Base-by-base conservation (phyloP, 352 stramenopile genomes). In the Phytophthora nicotianae region DNA sequence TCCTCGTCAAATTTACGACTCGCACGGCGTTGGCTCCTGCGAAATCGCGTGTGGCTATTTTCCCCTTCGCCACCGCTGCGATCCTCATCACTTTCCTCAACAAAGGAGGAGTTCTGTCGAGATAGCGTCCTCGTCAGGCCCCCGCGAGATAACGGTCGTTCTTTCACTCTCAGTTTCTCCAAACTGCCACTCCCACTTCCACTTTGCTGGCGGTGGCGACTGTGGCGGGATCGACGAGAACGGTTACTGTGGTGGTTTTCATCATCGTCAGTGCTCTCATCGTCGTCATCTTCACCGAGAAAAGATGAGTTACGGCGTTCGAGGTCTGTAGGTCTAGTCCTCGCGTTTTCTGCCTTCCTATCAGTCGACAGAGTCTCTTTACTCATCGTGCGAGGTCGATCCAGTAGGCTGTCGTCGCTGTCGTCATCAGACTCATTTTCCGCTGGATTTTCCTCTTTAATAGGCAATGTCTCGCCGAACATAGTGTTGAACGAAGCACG, bases 381-480 rank as follows among this genome's bases (percentile, higher is more conserved):
- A 27, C 17, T 77, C 19, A 63, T 17, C 19, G 19, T 49, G 17
- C 48, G 53, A 37, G 55, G 48, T 41, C 19, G 38, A 24, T 75
- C 48, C 14, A 67, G 51, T 9, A 66, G 50, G 56, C 50, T 70
- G 37, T 71, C 65, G 27, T 72, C 62, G 32, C 66, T 70, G 40
- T 88, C 65, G 6, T 80, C 70, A 20, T 85, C 77, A 13, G 73
- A 83, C 45, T 92, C 79, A 9, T 79, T 75, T 11, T 72, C 63
- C n/a, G 61, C 66, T 21, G 75, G 74, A 29, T 75, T 86, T 29
- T 89, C 83, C 60, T 92, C 83, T 56, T 88, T 63, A 32, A 91
- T 90, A 8, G 75, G 68, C 48, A 89, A 65, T 0, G 71, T 63
- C 26, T 90, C 83, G 8, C 74, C 74, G 37, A 88, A 87, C 50